Evolutionary conservation across 2,329 filamentous ascomycete genomes (phyloP), one percentile per base, ranked within the genome.

Genomic region (Botrytis fragariae): DNA sequence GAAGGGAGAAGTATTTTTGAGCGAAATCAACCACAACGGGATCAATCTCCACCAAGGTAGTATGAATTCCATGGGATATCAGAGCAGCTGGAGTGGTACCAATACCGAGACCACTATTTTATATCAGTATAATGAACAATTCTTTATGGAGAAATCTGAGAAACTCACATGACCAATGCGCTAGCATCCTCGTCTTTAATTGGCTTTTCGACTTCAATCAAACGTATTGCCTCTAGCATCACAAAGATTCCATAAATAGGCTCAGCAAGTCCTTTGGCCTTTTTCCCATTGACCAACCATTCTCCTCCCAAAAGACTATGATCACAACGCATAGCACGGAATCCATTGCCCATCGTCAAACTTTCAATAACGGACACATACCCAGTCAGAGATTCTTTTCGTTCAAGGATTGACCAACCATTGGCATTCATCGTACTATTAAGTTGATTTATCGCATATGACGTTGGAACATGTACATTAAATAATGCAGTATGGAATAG

Each of bases 241-340:
- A 93, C 91, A 81, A 99, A 99, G n/a, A 98, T 92, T 16, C 93
- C 92, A 81, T 98, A 99, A 72, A 99, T 93, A 0, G 95, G 94
- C 82, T 99, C 96, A 18, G 89, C 88, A 29, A 94, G 87, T 82
- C 97, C 72, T 70, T 62, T 94, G 20, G 89, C 88, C n/a, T 93
- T 87, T 75, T 80, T 84, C 69, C 83, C 86, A 74, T 84, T 77
- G 59, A 85, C 85, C 20, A 91, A 87, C 95, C 95, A 99, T 82
- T 98, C 93, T 51, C 96, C 96, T 59, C 96, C 96, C 1, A 99
- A 87, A 45, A 99, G 86, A 79, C 94, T 97, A 82, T 99, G 96
- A 79, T 98, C 96, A 81, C 94, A 98, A 74, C 96, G 90, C 86
- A 99, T 89, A 25, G 95, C 89, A 2, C 94, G 89, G 82, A 93